Percentiles rank a stretch among this genome's conserved stretches.
phyloP scores from a whole-genome alignment of 148 eudicot genomes.

The Polygonum aviculare region DNA sequence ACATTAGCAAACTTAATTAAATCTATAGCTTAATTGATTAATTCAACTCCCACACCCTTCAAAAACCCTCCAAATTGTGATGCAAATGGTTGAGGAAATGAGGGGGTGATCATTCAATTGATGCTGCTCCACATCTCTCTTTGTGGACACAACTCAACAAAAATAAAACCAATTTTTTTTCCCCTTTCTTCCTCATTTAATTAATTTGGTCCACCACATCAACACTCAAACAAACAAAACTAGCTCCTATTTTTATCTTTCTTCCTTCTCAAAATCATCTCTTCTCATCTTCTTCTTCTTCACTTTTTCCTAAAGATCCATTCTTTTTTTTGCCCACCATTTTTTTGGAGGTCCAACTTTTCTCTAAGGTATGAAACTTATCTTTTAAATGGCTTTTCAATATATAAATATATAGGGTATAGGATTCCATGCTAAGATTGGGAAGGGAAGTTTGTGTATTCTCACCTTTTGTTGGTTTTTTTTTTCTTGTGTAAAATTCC shows the following conservation, averaged over 20 bases:
- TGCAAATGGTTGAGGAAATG: background rate
- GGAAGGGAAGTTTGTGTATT: background rate
- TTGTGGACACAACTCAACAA: background rate
- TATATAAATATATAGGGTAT: background rate
- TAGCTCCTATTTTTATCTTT: background rate
- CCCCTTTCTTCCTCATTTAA: background rate
- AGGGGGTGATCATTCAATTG: background rate
- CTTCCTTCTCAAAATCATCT: background rate
- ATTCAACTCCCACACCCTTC: constrained; percentile 4
- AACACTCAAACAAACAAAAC: background rate
- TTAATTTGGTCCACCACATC: background rate
- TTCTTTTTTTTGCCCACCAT: background rate
- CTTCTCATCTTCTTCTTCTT: background rate
- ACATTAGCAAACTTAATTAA: background rate
- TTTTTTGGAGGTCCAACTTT: background rate
- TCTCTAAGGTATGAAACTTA: background rate
- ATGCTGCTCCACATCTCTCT: constrained; percentile 6
- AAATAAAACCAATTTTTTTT: background rate
- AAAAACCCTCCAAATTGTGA: background rate
- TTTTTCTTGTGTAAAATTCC: background rate
- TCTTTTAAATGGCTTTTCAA: background rate
- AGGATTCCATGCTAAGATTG: background rate
- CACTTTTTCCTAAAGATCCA: background rate
- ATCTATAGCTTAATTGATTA: background rate
- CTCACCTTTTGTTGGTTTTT: background rate